phyloP scores from a whole-genome alignment of 2,329 filamentous ascomycete genomes.

The Pestalotiopsis sp. region DNA sequence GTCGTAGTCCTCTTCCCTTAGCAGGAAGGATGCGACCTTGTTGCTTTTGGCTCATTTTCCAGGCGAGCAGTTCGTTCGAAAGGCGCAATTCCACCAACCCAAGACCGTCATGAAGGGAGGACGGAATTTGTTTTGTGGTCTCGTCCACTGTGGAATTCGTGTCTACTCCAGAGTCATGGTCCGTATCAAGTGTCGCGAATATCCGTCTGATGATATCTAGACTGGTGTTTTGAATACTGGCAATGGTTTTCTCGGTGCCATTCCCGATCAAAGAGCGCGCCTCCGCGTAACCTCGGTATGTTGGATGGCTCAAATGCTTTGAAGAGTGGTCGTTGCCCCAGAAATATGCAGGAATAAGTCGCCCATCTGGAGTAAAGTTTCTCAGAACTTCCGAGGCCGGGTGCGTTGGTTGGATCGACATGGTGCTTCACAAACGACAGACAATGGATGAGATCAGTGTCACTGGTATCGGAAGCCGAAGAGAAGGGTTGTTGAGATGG shows the following conservation, averaged over 20 bases:
- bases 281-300: not conserved
- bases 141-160: not conserved
- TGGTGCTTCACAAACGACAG: no score
- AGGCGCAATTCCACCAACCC: not conserved
- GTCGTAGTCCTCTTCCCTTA: conserved; percentile 13
- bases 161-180: not conserved
- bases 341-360: not conserved
- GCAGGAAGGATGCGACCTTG: conserved; percentile 7
- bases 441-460: no score
- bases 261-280: not conserved
- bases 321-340: not conserved
- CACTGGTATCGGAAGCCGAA: no score
- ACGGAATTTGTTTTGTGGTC: not conserved
- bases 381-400: not conserved
- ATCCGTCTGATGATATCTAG: not conserved
- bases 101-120: not conserved
- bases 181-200: not conserved
- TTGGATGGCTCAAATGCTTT: not conserved
- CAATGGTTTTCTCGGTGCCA: not conserved
- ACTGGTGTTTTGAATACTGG: not conserved
- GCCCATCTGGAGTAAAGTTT: not conserved
- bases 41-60: conserved; percentile 2
- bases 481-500: no score
- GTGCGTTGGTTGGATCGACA: not conserved
- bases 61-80: not conserved